Conservation (phyloP, 805 yeast species). For the Barnettozyma salicaria region DNA sequence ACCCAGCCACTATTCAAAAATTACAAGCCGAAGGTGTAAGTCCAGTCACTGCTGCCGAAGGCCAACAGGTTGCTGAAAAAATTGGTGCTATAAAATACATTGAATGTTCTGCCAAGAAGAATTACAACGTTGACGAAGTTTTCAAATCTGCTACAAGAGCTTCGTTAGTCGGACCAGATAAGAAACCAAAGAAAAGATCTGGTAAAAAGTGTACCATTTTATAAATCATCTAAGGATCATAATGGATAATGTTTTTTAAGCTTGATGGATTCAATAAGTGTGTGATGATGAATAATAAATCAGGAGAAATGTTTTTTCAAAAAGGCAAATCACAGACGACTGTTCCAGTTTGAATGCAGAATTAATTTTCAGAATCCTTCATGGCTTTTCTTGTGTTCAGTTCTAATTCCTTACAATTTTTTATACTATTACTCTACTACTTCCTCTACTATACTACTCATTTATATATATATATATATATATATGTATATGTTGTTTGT, state of each 20-base stretch:
- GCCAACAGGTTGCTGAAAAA: conserved; percentile 80
- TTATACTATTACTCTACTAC: no score
- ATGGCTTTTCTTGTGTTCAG: no score
- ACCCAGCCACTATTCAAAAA: conserved; percentile 67
- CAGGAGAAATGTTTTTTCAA: no score
- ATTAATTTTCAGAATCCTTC: no score
- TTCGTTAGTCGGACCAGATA: conserved; percentile 52
- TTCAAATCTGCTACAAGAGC: conserved; percentile 92
- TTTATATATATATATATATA: no score
- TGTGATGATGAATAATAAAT: no score
- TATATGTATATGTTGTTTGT: no score
- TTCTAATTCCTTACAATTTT: no score
- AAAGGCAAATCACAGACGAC: no score
- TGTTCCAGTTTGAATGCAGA: no score
- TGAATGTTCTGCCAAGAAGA: conserved; percentile 90
- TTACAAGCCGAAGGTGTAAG: conserved; percentile 69
- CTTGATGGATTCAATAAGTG: no score
- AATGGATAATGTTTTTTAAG: neutral
- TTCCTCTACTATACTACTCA: no score
- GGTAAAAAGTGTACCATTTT: conserved; percentile 57
- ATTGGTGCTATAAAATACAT: conserved; percentile 82
- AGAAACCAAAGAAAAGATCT: conserved; percentile 44
- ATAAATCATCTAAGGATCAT: conserved; percentile 27
- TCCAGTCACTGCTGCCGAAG: conserved; percentile 79
- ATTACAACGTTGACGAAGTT: conserved; percentile 88